Base-by-base conservation (phyloP, 148 eudicot species). In the Fagopyrum tataricum region DNA sequence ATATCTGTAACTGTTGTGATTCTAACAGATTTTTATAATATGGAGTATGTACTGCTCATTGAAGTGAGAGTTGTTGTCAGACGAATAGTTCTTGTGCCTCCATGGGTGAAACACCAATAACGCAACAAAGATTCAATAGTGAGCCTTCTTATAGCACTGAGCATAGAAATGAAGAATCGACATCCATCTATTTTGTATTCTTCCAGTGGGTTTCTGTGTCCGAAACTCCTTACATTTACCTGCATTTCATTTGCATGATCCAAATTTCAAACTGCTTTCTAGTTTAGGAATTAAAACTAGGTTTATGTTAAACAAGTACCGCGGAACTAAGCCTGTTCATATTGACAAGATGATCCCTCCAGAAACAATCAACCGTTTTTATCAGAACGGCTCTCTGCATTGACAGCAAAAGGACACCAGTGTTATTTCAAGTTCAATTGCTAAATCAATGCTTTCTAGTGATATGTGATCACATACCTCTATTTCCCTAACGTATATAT, bases 171-270 rank as follows among this genome's bases (percentile, higher is more conserved):
- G 83, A 95, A 95, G 75, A 95, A 95, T 52, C 96, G 82, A 83
- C 97, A 95, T 39, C 99, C 99, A 74, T 95, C 99, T 61, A 95
- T 95, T 81, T 95, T 95, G 82, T 95, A 95, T 71, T 92, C 99
- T 80, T 95, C 99, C 4, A 95, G 89, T 31, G 99, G 99, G 80
- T 92, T 89, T 73, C 97, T 92, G 77, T 95, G 97, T 75, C 99
- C 97, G 75, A 95, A 95, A 82, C 94, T 88, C 82, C 99, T 86
- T 75, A 95, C 97, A 77, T 92, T 95, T 64, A 92, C 99, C 99
- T 95, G 88, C 74, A 82, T 68, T 17, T 62, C 18, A 58, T 39
- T 74, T 18, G 72, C 43, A 73, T 81, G n/a, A 85, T 81, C 61
- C 14, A 77, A 26, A 64, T 13, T 31, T 2, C n/a, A 43, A 55